Base-by-base conservation (phyloP, 1,284 basidiomycete species). In the Cutaneotrichosporon daszewskae region DNA sequence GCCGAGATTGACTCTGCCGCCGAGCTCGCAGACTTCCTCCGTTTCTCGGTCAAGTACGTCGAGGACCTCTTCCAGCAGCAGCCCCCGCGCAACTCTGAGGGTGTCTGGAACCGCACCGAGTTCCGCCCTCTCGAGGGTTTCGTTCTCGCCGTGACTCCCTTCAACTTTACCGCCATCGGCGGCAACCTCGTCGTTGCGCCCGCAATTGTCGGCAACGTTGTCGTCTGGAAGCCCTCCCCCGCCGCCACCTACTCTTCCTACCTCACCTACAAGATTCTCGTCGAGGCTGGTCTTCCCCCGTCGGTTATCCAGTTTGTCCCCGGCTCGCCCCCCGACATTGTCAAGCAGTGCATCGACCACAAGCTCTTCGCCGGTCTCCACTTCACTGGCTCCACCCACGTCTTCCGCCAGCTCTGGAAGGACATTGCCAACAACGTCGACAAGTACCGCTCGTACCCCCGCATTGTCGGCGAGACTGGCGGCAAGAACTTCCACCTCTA, bases 1-100 rank as follows among this genome's bases (percentile, higher is more conserved):
- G 95, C 94, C 18, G 94, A 99, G 77, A 98, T 99, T 54, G 94
- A 99, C 72, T 88, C 95, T 40, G 94, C 91, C 22, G 94, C 95
- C 14, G 94, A 97, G 89, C 75, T 95, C 45, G 72, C 79, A 45
- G 94, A 99, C 72, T 99, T 99, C 77, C 81, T 96, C 72, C 80
- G 95, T 52, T 99, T 98, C 64, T 87, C 89, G 33, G 91, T 92
- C 62, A 92, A 95, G 73, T 97, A 85, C 66, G 90, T 96, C 28
- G 89, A 97, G 72, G 87, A 97, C 62, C 76, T 98, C 49, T 98
- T 97, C 72, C 64, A 81, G 34, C 83, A 87, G 58, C 94, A 99
- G 64, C 94, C 94, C 0, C 69, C 83, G 0, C 83, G 84, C 73
- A 96, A 97, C 71, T 75, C 88, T 5, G 67, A 82, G 22, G 90